Evolutionary conservation across 768 basidiomycete genomes (phyloP).

Genomic region (Auriscalpium microsporum): DNA sequence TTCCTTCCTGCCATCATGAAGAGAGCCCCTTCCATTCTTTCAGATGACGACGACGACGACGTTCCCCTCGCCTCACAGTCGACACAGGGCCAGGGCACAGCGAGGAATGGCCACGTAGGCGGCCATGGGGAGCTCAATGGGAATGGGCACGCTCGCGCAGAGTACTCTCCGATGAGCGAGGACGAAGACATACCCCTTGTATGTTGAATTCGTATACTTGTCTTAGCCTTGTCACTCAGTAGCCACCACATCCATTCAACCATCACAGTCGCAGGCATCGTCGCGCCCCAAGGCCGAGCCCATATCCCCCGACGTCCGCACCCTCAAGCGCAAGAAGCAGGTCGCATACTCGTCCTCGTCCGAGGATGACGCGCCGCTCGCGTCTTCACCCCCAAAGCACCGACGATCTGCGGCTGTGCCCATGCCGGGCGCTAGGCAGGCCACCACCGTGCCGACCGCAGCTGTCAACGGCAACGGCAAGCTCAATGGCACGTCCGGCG

Average conservation of each 20-base stretch:
- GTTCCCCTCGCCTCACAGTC: conserved; percentile 38
- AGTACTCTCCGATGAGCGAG: conserved; percentile 50
- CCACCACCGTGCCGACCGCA: conserved; percentile 27
- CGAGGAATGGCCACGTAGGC: conserved; percentile 33
- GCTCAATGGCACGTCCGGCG: conserved; percentile 25
- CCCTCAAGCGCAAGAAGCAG: conserved; percentile 32
- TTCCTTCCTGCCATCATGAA: conserved; percentile 1
- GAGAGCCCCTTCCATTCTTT: conserved; percentile 40
- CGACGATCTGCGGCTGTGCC: conserved; percentile 28
- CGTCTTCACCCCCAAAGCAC: conserved; percentile 62
- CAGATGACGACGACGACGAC: conserved; percentile 47
- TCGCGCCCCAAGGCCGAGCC: conserved; percentile 39
- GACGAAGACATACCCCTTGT: conserved; percentile 70
- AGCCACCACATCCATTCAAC: conserved; percentile 16
- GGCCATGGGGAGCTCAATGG: conserved; percentile 24
- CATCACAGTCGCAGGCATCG: conserved; percentile 42
- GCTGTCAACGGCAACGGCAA: conserved; percentile 30
- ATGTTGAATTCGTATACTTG: conserved; percentile 20
- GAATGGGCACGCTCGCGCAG: conserved; percentile 27
- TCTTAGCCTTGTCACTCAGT: not conserved
- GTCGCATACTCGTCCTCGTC: conserved; percentile 22
- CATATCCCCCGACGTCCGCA: conserved; percentile 21
- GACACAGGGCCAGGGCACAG: conserved; percentile 15
- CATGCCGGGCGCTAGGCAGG: conserved; percentile 33
- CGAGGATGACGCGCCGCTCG: conserved; percentile 53